These are phyloP conservation scores for Allium fistulosum DNA, from an alignment of 106 monocot species.

Conservation along the genomic window DNA sequence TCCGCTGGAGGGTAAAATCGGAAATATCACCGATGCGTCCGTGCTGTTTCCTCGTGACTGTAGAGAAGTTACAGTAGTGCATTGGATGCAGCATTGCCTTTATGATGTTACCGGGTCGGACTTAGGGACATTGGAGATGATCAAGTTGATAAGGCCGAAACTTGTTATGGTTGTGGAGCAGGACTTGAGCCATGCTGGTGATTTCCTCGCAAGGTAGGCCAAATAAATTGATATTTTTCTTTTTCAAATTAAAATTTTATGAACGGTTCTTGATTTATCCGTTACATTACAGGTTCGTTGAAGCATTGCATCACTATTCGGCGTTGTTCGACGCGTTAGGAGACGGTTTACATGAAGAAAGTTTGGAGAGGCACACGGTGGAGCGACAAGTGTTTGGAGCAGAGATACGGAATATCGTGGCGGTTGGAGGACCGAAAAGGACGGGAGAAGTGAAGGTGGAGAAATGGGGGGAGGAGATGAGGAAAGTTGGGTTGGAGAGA, in stretches of 20 bases:
- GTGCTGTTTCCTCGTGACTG: slow-evolving; percentile 11
- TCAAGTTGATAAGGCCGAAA: slow-evolving; percentile 22
- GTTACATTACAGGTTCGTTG: slow-evolving; percentile 18
- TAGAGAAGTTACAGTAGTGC: slow-evolving; percentile 36
- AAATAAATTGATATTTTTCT: too few relatives aligned
- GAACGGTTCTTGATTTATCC: too few relatives aligned
- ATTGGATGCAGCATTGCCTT: slow-evolving; percentile 60
- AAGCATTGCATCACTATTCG: slow-evolving; percentile 57
- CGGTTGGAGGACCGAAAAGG: slow-evolving; percentile 59
- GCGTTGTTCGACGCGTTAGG: slow-evolving; percentile 75
- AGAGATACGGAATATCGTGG: slow-evolving; percentile 78
- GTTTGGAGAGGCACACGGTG: slow-evolving; percentile 50
- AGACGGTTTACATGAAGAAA: slow-evolving; percentile 25
- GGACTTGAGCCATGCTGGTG: slow-evolving; percentile 39
- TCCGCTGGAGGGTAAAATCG: slow-evolving; percentile 43
- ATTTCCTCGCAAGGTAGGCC: slow-evolving; percentile 25
- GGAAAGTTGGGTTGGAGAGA: slow-evolving; percentile 39
- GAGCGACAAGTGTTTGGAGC: slow-evolving; percentile 72
- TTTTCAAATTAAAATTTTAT: too few relatives aligned
- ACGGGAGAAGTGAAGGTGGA: slow-evolving; percentile 65
- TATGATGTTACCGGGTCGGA: slow-evolving; percentile 58
- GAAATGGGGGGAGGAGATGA: slow-evolving; percentile 64
- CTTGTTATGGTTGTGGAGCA: slow-evolving; percentile 52
- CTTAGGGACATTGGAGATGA: slow-evolving; percentile 17
- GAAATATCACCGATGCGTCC: slow-evolving; percentile 19